A percentile compares a stretch with the other conserved stretches of the same genome.
phyloP scores from a whole-genome alignment of 768 basidiomycete genomes.

The Kwoniella shandongensis region DNA sequence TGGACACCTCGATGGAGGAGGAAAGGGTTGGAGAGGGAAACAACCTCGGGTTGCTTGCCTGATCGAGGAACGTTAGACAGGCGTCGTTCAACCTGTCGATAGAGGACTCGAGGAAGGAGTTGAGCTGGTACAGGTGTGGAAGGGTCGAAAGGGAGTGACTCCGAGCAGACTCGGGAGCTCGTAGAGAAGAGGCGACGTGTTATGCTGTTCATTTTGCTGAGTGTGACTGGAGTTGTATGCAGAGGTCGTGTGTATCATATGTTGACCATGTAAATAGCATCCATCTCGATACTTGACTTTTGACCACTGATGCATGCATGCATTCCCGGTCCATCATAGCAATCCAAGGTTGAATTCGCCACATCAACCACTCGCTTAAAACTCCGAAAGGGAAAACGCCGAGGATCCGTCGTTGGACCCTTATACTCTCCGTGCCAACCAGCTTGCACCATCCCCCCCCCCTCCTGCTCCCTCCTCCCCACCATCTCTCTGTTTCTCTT shows the following conservation, averaged over 20 bases:
- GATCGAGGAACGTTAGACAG: background rate
- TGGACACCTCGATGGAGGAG: conserved; percentile 11
- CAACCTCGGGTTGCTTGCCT: background rate
- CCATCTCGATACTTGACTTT: too few species aligned
- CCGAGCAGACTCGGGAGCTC: conserved; percentile 6
- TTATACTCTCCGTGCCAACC: conserved; percentile 6
- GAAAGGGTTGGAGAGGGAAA: conserved; percentile 38
- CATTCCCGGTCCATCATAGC: too few species aligned
- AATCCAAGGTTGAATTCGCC: conserved; percentile 7
- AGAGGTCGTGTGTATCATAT: background rate
- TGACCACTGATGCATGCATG: too few species aligned
- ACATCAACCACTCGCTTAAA: conserved; percentile 8
- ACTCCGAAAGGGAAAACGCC: conserved; percentile 24
- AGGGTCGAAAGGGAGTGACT: conserved; percentile 1
- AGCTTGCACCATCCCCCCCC: conserved; percentile 16
- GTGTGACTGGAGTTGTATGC: background rate
- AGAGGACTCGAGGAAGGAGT: conserved; percentile 31
- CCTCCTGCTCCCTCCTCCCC: conserved; percentile 17
- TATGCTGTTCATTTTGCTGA: conserved; percentile 18
- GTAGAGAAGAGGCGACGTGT: conserved; percentile 18
- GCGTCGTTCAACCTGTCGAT: conserved; percentile 25
- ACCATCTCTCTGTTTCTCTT: conserved; percentile 1
- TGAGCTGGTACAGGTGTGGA: conserved; percentile 15
- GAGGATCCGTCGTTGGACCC: conserved; percentile 2
- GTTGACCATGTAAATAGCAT: too few species aligned